These are phyloP conservation scores for Apophysomyces sp. DNA, from an alignment of 371 early-diverging fungal species.

Conservation along the genomic window DNA sequence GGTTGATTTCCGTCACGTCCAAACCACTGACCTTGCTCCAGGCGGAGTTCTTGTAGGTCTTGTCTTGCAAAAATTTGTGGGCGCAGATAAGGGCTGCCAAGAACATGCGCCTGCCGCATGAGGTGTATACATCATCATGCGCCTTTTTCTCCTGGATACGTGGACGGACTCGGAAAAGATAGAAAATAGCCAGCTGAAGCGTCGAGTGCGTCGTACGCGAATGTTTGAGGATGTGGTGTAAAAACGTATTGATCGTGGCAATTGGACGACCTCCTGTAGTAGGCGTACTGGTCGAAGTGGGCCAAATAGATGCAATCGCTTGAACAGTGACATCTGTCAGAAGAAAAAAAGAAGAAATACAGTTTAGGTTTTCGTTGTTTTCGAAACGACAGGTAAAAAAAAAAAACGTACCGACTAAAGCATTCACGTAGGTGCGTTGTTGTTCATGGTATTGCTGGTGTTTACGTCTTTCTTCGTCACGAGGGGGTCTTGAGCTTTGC, in stretches of 20 bases:
- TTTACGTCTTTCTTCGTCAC: constrained; percentile 7
- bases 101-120: constrained; percentile 78
- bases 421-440: constrained; percentile 33
- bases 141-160: constrained; percentile 19
- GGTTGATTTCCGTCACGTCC: constrained; percentile 64
- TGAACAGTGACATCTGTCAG: constrained; percentile 51
- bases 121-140: constrained; percentile 21
- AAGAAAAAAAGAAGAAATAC: not conserved
- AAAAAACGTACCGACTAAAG: constrained; percentile 33
- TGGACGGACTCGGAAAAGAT: constrained; percentile 55
- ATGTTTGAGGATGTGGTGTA: constrained; percentile 72
- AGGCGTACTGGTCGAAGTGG: constrained; percentile 35
- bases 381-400: not conserved
- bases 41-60: constrained; percentile 73
- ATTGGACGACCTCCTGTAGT: constrained; percentile 30
- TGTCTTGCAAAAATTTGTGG: constrained; percentile 74
- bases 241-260: constrained; percentile 62
- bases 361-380: not conserved
- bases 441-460: constrained; percentile 17
- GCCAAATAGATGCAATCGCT: constrained; percentile 61
- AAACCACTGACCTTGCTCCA: constrained; percentile 78
- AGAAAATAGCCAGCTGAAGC: constrained; percentile 71
- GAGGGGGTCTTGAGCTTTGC: constrained; percentile 10
- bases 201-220: constrained; percentile 76
- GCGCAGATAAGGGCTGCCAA: constrained; percentile 73